Percentiles rank a stretch among this genome's conserved stretches.
Conservation (phyloP, 192 early-diverging fungal species). For the Dimargaris verticillata region DNA sequence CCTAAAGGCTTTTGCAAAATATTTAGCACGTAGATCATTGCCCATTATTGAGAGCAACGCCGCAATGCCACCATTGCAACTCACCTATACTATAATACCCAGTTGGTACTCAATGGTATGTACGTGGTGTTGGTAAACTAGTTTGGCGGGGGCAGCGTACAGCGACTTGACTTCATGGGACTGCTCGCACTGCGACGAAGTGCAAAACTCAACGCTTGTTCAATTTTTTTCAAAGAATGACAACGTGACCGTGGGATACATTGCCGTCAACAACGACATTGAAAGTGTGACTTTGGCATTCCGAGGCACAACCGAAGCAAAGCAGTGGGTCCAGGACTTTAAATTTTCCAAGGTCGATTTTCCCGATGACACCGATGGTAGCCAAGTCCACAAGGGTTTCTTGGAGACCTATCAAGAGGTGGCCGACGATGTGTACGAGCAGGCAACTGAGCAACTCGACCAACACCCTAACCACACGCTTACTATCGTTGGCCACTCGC, state of each 20-base stretch:
- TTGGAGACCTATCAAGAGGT: conserved; percentile 19
- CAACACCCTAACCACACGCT: conserved; percentile 22
- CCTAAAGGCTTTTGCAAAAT: background rate
- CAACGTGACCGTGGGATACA: conserved; percentile 1
- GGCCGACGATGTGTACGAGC: conserved; percentile 12
- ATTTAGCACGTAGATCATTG: background rate
- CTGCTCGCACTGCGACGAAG: background rate
- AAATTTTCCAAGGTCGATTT: conserved; percentile 16
- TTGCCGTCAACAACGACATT: conserved; percentile 4
- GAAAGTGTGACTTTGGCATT: conserved; percentile 21
- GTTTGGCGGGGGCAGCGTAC: conserved; percentile 5
- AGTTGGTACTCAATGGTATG: background rate
- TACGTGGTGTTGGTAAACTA: background rate
- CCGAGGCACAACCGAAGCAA: conserved; percentile 21
- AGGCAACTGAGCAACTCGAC: conserved; percentile 4
- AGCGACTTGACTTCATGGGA: conserved; percentile 1
- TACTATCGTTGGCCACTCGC: conserved; percentile 17
- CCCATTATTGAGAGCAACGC: background rate
- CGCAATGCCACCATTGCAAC: background rate
- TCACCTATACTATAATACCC: background rate
- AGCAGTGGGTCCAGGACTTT: conserved; percentile 18
- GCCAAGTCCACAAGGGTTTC: conserved; percentile 25
- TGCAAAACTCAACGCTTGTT: background rate
- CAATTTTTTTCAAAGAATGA: background rate
- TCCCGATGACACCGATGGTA: conserved; percentile 16